These are phyloP conservation scores for Kurtzmaniella natalensis DNA, from an alignment of 1,139 yeast genomes.

Conservation along the genomic window DNA sequence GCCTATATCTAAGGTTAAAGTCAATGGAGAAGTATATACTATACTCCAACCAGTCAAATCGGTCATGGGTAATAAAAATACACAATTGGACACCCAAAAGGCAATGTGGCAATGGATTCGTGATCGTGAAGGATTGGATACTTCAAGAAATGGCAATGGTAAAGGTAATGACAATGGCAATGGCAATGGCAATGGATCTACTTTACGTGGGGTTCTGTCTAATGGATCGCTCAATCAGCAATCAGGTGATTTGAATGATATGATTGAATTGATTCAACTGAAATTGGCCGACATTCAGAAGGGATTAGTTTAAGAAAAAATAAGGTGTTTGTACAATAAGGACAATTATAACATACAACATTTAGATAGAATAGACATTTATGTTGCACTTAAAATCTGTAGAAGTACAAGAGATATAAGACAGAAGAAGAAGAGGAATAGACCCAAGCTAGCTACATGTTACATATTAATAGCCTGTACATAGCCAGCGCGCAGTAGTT, in stretches of 20 bases:
- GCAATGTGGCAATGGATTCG: slow-evolving; percentile 82
- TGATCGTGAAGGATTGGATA: no score
- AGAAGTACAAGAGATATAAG: no score
- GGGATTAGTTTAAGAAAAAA: slow-evolving; percentile 1
- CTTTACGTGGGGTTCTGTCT: not conserved
- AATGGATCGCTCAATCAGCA: not conserved
- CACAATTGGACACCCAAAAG: slow-evolving; percentile 50
- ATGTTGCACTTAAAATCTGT: no score
- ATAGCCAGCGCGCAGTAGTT: no score
- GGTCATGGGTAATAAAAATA: slow-evolving; percentile 28
- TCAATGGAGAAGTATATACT: slow-evolving; percentile 41
- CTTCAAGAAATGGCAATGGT: no score
- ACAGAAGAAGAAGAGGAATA: no score
- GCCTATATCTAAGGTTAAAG: slow-evolving; percentile 21
- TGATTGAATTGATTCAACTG: slow-evolving; percentile 50
- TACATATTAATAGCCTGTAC: no score
- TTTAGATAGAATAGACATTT: no score
- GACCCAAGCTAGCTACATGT: no score
- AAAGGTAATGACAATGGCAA: slow-evolving; percentile 26
- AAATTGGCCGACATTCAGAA: slow-evolving; percentile 34
- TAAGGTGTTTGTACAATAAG: not conserved
- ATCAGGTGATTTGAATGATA: slow-evolving; percentile 50
- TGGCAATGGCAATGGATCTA: no score
- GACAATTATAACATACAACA: no score
- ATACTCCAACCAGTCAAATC: slow-evolving; percentile 45